phyloP scores from a whole-genome alignment of 148 eudicot species.

The Amaranthus hypochondriacus region DNA sequence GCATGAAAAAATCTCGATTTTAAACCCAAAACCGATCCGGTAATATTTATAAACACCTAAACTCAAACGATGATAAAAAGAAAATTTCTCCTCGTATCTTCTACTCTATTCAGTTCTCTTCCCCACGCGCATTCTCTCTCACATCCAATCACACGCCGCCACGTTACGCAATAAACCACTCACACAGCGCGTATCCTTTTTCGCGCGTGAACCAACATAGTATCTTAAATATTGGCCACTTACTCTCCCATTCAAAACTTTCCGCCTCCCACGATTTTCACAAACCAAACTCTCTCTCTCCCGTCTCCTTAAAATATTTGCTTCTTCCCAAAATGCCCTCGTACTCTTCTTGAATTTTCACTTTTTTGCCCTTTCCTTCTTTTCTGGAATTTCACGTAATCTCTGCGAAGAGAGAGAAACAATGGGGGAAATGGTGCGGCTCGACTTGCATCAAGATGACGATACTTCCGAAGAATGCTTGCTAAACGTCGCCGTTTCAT shows the following conservation, averaged over 20 bases:
- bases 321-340: constrained; percentile 16
- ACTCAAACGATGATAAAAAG: no score
- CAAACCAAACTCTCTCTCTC: neutral
- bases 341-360: neutral
- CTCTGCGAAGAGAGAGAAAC: neutral
- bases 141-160: neutral
- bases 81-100: neutral
- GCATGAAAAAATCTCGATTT: no score
- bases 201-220: neutral
- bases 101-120: neutral
- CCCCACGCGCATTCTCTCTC: neutral
- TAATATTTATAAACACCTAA: no score
- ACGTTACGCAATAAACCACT: neutral
- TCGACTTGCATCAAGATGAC: constrained; percentile 26
- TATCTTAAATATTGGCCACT: neutral
- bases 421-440: constrained; percentile 41
- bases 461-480: constrained; percentile 36
- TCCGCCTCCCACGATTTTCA: constrained; percentile 18
- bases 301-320: neutral
- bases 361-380: neutral
- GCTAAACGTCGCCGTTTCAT: constrained; percentile 20
- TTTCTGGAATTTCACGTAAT: neutral
- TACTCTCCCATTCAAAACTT: constrained; percentile 2
- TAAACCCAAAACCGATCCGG: no score
- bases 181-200: neutral